A percentile compares a stretch with the other conserved stretches of the same genome.
phyloP scores from a whole-genome alignment of 2,329 filamentous ascomycete species.

The Phyllosticta citribraziliensis region DNA sequence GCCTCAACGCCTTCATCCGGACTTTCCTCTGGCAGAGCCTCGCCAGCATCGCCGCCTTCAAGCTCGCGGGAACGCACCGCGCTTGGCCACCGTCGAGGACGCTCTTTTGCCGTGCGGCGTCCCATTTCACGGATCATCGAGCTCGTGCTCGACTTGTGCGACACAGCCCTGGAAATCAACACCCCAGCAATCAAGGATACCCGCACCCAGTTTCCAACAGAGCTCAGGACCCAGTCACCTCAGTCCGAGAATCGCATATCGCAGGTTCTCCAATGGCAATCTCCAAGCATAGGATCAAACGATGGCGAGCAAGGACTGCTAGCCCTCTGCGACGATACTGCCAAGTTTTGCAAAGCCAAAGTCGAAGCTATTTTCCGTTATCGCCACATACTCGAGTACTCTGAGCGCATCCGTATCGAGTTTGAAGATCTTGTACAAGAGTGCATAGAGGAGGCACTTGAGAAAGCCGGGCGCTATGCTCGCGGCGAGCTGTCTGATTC shows the following conservation, averaged over 20 bases:
- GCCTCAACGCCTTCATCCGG: slow-evolving; percentile 56
- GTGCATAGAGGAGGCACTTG: slow-evolving; percentile 85
- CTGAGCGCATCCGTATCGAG: slow-evolving; percentile 88
- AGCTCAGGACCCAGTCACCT: slow-evolving; percentile 86
- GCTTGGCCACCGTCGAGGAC: slow-evolving; percentile 67
- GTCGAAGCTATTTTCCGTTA: slow-evolving; percentile 89
- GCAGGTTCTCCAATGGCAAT: slow-evolving; percentile 94
- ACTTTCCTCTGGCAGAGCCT: slow-evolving; percentile 59
- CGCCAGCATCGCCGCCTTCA: slow-evolving; percentile 53
- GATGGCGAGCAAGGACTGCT: slow-evolving; percentile 90
- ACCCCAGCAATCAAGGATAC: slow-evolving; percentile 86
- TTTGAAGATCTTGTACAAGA: slow-evolving; percentile 89
- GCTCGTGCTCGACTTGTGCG: slow-evolving; percentile 85
- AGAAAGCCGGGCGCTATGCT: slow-evolving; percentile 80
- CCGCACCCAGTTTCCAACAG: slow-evolving; percentile 54
- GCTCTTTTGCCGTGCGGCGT: slow-evolving; percentile 83
- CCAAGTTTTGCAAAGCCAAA: slow-evolving; percentile 73
- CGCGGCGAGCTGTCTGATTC: slow-evolving; percentile 78
- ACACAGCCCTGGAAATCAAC: slow-evolving; percentile 90
- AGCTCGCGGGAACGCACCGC: slow-evolving; percentile 61
- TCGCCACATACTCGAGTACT: slow-evolving; percentile 87
- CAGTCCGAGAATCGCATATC: slow-evolving; percentile 92
- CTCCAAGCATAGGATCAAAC: slow-evolving; percentile 78
- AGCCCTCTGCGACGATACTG: slow-evolving; percentile 80
- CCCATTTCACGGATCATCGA: slow-evolving; percentile 91